Evolutionary conservation across 2,329 filamentous ascomycete species (phyloP).

Genomic region (Aspergillus sp.): DNA sequence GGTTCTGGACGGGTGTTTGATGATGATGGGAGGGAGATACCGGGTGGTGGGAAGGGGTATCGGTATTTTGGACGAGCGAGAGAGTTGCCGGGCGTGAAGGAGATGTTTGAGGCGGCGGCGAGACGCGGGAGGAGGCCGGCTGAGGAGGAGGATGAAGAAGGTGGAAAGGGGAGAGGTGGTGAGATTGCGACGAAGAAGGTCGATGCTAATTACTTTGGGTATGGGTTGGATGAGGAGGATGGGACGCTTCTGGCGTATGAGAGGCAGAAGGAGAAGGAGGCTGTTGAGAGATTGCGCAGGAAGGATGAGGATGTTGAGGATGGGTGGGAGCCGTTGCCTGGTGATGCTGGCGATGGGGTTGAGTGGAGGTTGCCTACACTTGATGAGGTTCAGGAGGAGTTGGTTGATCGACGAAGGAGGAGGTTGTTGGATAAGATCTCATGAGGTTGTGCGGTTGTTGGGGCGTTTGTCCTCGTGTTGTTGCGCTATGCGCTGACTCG

Average conservation of each 20-base stretch:
- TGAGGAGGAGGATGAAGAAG: slow-evolving; percentile 68
- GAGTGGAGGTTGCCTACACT: slow-evolving; percentile 81
- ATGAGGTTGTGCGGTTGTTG: slow-evolving; percentile 27
- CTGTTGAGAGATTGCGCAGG: slow-evolving; percentile 67
- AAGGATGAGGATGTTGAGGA: slow-evolving; percentile 61
- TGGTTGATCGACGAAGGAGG: slow-evolving; percentile 81
- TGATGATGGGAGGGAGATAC: slow-evolving; percentile 71
- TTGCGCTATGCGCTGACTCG: slow-evolving; percentile 3
- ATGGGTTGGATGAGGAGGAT: slow-evolving; percentile 89
- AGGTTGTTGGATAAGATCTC: slow-evolving; percentile 80
- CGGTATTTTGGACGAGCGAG: slow-evolving; percentile 88
- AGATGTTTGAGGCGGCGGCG: slow-evolving; percentile 82
- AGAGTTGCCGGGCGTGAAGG: slow-evolving; percentile 92
- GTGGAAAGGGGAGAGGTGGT: slow-evolving; percentile 43
- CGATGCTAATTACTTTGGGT: slow-evolving; percentile 94
- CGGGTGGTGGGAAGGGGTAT: slow-evolving; percentile 80
- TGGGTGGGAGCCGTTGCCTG: slow-evolving; percentile 83
- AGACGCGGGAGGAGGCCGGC: slow-evolving; percentile 63
- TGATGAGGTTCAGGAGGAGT: slow-evolving; percentile 91
- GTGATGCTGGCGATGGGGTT: slow-evolving; percentile 79
- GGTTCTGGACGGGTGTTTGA: slow-evolving; percentile 70
- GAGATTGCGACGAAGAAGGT: slow-evolving; percentile 65
- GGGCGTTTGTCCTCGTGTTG: slow-evolving; percentile 3
- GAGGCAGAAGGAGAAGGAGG: slow-evolving; percentile 77
- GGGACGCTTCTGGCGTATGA: slow-evolving; percentile 79